These are phyloP conservation scores for Akebia trifoliata DNA, from an alignment of 164 flowering plant species.

Conservation along the genomic window DNA sequence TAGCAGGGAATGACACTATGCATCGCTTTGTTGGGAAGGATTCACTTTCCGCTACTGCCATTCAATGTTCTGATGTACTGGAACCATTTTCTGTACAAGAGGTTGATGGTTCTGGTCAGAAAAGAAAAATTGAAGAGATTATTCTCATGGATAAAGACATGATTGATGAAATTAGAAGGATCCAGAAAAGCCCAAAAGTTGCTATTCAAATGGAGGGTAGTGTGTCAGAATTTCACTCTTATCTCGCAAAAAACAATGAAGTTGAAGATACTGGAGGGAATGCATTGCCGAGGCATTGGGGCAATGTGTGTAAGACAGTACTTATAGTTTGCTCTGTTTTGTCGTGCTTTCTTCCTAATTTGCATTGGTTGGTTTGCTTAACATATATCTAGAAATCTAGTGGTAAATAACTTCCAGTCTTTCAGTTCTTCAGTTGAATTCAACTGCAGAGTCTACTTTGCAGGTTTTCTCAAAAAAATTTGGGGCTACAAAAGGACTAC, in stretches of 20 bases:
- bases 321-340: neutral
- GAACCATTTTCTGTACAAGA: constrained; percentile 10
- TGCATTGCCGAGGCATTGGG: constrained; percentile 22
- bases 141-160: constrained; percentile 18
- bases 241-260: constrained; percentile 14
- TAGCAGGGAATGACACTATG: constrained; percentile 9
- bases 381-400: neutral
- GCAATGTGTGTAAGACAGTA: constrained; percentile 41
- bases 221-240: constrained; percentile 10
- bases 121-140: constrained; percentile 34
- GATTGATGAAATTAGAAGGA: constrained; percentile 14
- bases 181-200: constrained; percentile 31
- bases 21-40: constrained; percentile 11
- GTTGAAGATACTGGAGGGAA: constrained; percentile 16
- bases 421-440: neutral
- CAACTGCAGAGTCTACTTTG: constrained; percentile 13
- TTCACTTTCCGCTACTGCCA: constrained; percentile 15
- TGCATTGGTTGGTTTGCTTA: neutral
- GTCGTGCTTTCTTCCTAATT: neutral
- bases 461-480: constrained; percentile 49
- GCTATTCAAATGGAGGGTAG: constrained; percentile 18
- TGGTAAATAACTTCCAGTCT: too few species aligned
- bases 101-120: constrained; percentile 22
- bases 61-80: constrained; percentile 9
- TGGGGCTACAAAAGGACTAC: constrained; percentile 25